A percentile compares a stretch with the other conserved stretches of the same genome.
Evolutionary conservation across 2,329 filamentous ascomycete genomes (phyloP).

Genomic region (Penicillium capsulatum): DNA sequence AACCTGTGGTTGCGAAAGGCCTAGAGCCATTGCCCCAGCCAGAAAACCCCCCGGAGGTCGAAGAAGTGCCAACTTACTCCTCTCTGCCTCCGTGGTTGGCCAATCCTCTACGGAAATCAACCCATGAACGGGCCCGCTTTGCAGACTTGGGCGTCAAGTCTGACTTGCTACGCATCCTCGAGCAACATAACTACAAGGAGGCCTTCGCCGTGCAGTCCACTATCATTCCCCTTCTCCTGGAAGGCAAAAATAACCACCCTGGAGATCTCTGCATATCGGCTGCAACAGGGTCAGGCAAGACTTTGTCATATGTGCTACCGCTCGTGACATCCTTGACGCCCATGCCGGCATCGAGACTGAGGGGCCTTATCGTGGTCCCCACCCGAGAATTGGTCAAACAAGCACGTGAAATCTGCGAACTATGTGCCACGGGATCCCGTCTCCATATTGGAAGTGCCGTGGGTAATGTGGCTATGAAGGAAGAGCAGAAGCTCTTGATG

Average conservation of each 20-base stretch:
- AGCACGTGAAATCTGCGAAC: constrained; percentile 71
- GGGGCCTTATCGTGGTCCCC: constrained; percentile 80
- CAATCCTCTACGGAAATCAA: constrained; percentile 65
- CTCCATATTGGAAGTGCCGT: constrained; percentile 77
- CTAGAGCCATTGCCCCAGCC: constrained; percentile 78
- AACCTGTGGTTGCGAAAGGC: constrained; percentile 47
- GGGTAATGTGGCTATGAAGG: constrained; percentile 69
- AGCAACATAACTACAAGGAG: constrained; percentile 63
- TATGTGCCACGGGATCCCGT: constrained; percentile 66
- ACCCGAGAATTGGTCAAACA: constrained; percentile 88
- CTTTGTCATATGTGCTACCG: constrained; percentile 82
- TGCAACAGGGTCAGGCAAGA: constrained; percentile 93
- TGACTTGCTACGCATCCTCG: constrained; percentile 59
- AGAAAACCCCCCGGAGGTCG: constrained; percentile 52
- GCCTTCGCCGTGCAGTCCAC: constrained; percentile 78
- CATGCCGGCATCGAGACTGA: constrained; percentile 61
- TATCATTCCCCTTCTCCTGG: constrained; percentile 74
- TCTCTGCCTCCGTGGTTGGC: constrained; percentile 78
- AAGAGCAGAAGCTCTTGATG: constrained; percentile 60
- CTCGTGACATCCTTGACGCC: constrained; percentile 72
- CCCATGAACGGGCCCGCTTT: constrained; percentile 60
- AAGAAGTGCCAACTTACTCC: constrained; percentile 64
- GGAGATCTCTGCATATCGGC: constrained; percentile 88
- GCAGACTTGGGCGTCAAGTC: constrained; percentile 58
- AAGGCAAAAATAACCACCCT: constrained; percentile 55